Evolutionary conservation across 495 filamentous ascomycete genomes (phyloP), one percentile per base, ranked within the genome.

Genomic region (Penicillium silybi): DNA sequence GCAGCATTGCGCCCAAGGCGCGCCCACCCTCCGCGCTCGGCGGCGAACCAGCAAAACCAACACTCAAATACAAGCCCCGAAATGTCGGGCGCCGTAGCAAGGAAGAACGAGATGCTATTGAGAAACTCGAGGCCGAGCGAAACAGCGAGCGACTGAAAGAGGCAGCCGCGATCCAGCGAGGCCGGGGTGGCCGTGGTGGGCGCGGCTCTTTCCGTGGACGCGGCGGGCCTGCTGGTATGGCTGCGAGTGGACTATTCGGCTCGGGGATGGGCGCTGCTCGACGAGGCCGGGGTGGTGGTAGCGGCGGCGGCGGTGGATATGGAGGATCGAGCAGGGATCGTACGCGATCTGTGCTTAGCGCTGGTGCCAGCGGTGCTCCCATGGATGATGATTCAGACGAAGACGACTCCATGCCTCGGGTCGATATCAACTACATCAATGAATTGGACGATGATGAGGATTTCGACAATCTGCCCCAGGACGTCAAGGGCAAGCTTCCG

Each of bases 21-120:
- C 56, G 61, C 20, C 52, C 67, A 2, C 44, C 63, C n/a, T 60
- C 67, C 13, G 47, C 54, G 13, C 41, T 59, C 1, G 48, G 52
- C 27, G 67, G 62, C 13, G 63, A 71, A 23, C 55, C 61, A 0
- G 43, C 65, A 1, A 75, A 74, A 49, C 72, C 73, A 1, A 64
- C 62, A 2, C 52, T 81, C 26, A 82, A 81, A 48, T 76, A 74
- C 44, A 66, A 74, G 53, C 78, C 78, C 4, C 75, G 72, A 38
- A 65, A 68, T 0, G 66, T 72, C 4, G 59, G 57, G 4, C 78
- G 78, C 8, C 76, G 76, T 41, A 77, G 71, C 54, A 76, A 80
- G 54, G 75, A 78, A 49, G 79, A 80, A 54, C 74, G 78, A 50
- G 77, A 80, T 27, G 73, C 69, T 11, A 67, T 74, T 0, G 72